Conservation (phyloP, 106 monocot genomes). For the Dendrobium catenatum region DNA sequence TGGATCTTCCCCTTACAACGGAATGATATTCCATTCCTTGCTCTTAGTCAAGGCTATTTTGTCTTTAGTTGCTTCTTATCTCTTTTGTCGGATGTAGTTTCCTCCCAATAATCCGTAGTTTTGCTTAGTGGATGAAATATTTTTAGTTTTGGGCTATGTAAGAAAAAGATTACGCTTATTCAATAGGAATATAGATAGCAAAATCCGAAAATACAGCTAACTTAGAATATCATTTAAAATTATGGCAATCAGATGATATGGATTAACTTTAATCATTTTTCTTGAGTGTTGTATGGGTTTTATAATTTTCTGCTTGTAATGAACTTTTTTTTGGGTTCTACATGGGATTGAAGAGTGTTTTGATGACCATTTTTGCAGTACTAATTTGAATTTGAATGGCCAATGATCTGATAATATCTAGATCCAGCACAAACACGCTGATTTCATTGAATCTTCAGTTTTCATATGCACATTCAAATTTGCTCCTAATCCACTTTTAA, state of each 20-base stretch:
- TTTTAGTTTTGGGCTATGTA: neutral
- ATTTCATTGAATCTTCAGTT: no score
- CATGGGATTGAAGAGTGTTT: neutral
- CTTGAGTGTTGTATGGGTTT: neutral
- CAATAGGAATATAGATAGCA: neutral
- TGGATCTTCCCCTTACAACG: neutral
- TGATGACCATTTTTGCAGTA: neutral
- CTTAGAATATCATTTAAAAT: neutral
- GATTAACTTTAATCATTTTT: neutral
- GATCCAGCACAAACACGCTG: neutral
- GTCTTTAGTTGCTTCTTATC: neutral
- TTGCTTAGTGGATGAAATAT: neutral
- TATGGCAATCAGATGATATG: neutral
- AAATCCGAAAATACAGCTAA: neutral
- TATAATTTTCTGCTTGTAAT: neutral
- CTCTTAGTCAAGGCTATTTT: neutral
- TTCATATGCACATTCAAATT: no score
- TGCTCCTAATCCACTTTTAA: no score
- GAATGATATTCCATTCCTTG: neutral
- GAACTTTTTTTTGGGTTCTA: neutral
- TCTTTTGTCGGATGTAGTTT: neutral
- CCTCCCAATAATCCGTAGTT: neutral
- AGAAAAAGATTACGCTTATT: neutral
- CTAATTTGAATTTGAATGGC: neutral
- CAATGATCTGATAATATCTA: neutral